Percentiles rank a stretch among this genome's conserved stretches.
Evolutionary conservation across 2,329 filamentous ascomycete species (phyloP).

Genomic region (Xylaria sp.): DNA sequence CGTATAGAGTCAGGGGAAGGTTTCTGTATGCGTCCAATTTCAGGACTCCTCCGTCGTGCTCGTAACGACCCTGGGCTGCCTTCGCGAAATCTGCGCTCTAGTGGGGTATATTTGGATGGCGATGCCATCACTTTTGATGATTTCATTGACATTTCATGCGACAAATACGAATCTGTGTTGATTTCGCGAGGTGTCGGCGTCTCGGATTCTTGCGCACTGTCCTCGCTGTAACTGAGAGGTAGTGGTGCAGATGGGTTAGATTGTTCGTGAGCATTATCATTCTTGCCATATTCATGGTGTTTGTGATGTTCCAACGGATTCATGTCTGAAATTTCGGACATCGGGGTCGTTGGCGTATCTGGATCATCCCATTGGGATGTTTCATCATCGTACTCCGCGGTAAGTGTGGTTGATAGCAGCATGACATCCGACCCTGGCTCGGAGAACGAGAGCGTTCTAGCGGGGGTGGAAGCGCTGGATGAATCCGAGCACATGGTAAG

Average conservation of each 20-base stretch:
- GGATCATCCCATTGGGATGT: constrained; percentile 58
- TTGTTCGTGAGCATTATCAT: constrained; percentile 13
- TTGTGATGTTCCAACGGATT: constrained; percentile 49
- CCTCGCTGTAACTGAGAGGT: constrained; percentile 10
- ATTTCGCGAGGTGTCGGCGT: constrained; percentile 55
- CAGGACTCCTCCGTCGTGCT: constrained; percentile 58
- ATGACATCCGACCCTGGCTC: constrained; percentile 59
- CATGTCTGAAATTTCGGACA: constrained; percentile 58
- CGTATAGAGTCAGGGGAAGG: constrained; percentile 53
- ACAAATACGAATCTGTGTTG: constrained; percentile 44
- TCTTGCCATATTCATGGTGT: constrained; percentile 39
- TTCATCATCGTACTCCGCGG: constrained; percentile 55
- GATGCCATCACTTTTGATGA: constrained; percentile 45
- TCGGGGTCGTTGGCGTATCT: constrained; percentile 56
- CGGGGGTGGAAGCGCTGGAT: constrained; percentile 55
- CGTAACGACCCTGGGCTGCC: constrained; percentile 49
- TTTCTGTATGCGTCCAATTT: constrained; percentile 61
- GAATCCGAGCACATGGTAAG: constrained; percentile 60
- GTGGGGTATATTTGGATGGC: constrained; percentile 42
- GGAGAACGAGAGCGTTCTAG: constrained; percentile 63
- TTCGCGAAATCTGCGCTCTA: constrained; percentile 46
- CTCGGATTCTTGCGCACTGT: constrained; percentile 48
- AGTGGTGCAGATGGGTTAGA: constrained; percentile 33
- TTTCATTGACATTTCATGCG: constrained; percentile 26
- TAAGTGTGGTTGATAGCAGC: constrained; percentile 46